Conservation (phyloP, 1,284 basidiomycete species). For the Phenoliferia sp. region DNA sequence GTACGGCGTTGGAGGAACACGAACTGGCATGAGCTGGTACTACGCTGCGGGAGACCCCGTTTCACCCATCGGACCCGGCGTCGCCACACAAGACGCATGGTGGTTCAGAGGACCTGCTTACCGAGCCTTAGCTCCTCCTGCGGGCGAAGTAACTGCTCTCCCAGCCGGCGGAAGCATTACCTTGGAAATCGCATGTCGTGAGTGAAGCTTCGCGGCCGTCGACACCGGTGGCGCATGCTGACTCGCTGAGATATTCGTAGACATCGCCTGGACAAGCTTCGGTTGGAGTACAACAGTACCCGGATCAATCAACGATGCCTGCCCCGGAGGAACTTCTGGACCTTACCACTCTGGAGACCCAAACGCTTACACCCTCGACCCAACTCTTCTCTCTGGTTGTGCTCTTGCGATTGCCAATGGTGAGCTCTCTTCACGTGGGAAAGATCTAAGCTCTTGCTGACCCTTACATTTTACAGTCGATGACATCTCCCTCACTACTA, state of each 20-base stretch:
- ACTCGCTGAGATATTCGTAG: background rate
- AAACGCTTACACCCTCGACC: conserved; percentile 7
- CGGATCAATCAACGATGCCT: conserved; percentile 12
- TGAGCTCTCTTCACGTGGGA: too few species aligned
- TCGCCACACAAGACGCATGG: conserved; percentile 12
- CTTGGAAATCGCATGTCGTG: conserved; percentile 25
- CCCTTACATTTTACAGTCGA: too few species aligned
- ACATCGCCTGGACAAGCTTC: conserved; percentile 22
- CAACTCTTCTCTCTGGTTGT: conserved; percentile 20
- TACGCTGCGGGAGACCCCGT: background rate
- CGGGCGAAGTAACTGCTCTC: conserved; percentile 13
- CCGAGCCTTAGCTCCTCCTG: conserved; percentile 8
- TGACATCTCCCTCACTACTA: conserved; percentile 13
- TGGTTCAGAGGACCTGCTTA: conserved; percentile 22
- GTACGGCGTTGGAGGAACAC: background rate
- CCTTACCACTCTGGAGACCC: conserved; percentile 25
- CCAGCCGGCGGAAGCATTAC: conserved; percentile 22
- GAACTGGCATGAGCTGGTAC: background rate
- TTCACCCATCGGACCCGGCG: background rate
- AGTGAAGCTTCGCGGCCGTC: background rate
- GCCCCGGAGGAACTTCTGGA: conserved; percentile 22
- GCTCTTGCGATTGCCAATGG: too few species aligned
- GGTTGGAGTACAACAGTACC: conserved; percentile 1
- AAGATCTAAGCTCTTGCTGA: too few species aligned
- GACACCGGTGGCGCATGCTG: background rate